A percentile compares a stretch with the other conserved stretches of the same genome.
Evolutionary conservation across 2,329 filamentous ascomycete genomes (phyloP).

Genomic region (Falciphora oryzae): DNA sequence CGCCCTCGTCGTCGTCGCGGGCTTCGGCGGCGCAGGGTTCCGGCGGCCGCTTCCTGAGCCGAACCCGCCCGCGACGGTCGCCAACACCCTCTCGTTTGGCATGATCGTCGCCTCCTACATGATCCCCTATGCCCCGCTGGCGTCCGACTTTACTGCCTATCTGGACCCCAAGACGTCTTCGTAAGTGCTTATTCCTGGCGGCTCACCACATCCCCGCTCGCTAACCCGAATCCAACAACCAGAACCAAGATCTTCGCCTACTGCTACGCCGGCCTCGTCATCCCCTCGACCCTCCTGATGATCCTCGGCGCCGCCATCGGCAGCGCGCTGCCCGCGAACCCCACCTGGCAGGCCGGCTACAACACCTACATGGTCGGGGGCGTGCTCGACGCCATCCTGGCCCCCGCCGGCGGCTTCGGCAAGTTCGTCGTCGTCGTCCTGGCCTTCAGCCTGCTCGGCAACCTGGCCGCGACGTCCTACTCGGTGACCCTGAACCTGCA

Average conservation of each 20-base stretch:
- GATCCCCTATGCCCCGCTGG: constrained; percentile 54
- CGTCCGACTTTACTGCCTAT: constrained; percentile 57
- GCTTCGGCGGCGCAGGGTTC: constrained; percentile 13
- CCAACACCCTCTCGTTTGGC: constrained; percentile 47
- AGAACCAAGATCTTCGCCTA: constrained; percentile 42
- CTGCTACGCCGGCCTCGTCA: constrained; percentile 47
- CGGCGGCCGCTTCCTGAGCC: constrained; percentile 25
- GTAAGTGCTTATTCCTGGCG: constrained; percentile 17
- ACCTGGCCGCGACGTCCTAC: constrained; percentile 55
- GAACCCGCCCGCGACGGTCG: constrained; percentile 28
- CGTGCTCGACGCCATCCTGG: constrained; percentile 53
- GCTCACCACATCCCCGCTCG: too few species aligned
- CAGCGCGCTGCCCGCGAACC: constrained; percentile 48
- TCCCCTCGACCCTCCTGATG: constrained; percentile 55
- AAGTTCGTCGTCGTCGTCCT: constrained; percentile 57
- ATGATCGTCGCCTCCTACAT: constrained; percentile 59
- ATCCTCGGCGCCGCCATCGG: constrained; percentile 59
- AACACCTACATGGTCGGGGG: constrained; percentile 49
- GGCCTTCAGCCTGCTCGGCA: constrained; percentile 51
- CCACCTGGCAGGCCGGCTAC: constrained; percentile 49
- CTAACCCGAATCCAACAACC: background rate
- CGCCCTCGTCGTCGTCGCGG: constrained; percentile 15
- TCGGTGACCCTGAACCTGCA: constrained; percentile 58
- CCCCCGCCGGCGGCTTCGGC: constrained; percentile 52
- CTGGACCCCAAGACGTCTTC: constrained; percentile 36